phyloP scores from a whole-genome alignment of 2,329 filamentous ascomycete genomes.

The Pseudocercospora fijiensis region DNA sequence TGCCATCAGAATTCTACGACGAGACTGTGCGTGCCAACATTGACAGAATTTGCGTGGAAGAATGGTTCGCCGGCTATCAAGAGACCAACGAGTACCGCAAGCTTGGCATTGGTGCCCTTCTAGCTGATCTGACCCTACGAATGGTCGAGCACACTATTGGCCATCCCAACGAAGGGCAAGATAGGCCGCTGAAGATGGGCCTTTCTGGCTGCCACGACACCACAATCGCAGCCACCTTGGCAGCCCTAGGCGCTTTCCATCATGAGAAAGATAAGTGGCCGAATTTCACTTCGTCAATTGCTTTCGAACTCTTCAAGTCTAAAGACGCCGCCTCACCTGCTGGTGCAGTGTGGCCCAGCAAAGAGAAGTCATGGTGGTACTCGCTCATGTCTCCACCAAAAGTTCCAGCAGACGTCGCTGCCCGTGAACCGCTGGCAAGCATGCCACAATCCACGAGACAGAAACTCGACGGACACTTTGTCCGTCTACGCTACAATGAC shows the following conservation, averaged over 20 bases:
- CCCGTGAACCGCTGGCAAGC: conserved; percentile 57
- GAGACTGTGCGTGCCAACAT: conserved; percentile 66
- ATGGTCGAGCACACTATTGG: conserved; percentile 49
- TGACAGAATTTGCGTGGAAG: conserved; percentile 74
- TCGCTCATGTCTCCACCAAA: conserved; percentile 29
- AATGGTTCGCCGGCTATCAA: conserved; percentile 87
- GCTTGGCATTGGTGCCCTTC: conserved; percentile 78
- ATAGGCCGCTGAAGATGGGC: conserved; percentile 65
- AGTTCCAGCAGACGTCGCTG: conserved; percentile 14
- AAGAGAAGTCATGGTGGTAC: conserved; percentile 32
- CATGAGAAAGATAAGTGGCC: conserved; percentile 70
- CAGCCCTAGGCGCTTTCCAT: conserved; percentile 76
- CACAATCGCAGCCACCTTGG: conserved; percentile 75
- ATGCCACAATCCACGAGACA: conserved; percentile 59
- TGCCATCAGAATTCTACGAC: conserved; percentile 88
- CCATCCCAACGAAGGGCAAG: conserved; percentile 39
- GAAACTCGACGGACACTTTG: conserved; percentile 73
- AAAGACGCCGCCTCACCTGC: conserved; percentile 30
- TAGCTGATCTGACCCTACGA: conserved; percentile 72
- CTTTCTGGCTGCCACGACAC: conserved; percentile 91
- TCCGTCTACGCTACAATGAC: conserved; percentile 90
- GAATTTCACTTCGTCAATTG: conserved; percentile 88
- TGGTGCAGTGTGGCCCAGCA: conserved; percentile 22
- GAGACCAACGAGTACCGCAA: conserved; percentile 85
- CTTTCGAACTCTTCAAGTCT: conserved; percentile 81